A percentile compares a stretch with the other conserved stretches of the same genome.
phyloP scores from a whole-genome alignment of 352 stramenopile species.

The Pythium sukuiense region DNA sequence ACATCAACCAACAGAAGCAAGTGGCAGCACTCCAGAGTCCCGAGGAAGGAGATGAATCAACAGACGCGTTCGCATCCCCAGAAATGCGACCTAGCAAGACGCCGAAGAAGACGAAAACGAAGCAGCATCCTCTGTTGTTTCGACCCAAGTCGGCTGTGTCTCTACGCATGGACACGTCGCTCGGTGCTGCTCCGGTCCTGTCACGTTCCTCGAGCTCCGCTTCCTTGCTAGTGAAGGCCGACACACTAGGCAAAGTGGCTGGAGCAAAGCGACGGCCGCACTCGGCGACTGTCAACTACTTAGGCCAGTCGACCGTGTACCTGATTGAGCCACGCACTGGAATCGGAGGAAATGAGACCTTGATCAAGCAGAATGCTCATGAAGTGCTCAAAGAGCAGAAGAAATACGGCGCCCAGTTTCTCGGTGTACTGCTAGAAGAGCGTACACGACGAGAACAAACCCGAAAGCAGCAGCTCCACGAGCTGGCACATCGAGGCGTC shows the following conservation, averaged over 20 bases:
- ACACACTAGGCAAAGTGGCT: constrained; percentile 30
- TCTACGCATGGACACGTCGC: constrained; percentile 26
- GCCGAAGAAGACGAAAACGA: constrained; percentile 9
- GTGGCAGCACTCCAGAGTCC: background rate
- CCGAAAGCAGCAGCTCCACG: constrained; percentile 29
- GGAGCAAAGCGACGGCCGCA: constrained; percentile 48
- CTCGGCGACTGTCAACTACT: constrained; percentile 55
- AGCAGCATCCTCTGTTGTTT: constrained; percentile 14
- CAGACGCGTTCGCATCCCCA: background rate
- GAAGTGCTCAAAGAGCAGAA: constrained; percentile 19
- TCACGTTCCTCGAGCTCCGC: constrained; percentile 15
- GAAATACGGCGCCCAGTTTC: constrained; percentile 33
- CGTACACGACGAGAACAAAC: constrained; percentile 33
- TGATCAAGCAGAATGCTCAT: constrained; percentile 6
- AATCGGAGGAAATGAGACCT: background rate
- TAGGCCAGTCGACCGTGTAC: constrained; percentile 56
- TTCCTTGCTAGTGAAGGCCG: background rate
- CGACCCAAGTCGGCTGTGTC: constrained; percentile 27
- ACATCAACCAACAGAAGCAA: constrained; percentile 1
- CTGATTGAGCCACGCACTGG: constrained; percentile 33
- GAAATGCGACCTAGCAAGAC: background rate
- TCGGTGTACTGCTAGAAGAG: constrained; percentile 41
- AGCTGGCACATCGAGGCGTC: constrained; percentile 32
- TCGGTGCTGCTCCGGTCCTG: background rate
- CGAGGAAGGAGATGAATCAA: background rate